Conservation (phyloP, 2,329 filamentous ascomycete genomes). For the Hirsutella minnesotensis region DNA sequence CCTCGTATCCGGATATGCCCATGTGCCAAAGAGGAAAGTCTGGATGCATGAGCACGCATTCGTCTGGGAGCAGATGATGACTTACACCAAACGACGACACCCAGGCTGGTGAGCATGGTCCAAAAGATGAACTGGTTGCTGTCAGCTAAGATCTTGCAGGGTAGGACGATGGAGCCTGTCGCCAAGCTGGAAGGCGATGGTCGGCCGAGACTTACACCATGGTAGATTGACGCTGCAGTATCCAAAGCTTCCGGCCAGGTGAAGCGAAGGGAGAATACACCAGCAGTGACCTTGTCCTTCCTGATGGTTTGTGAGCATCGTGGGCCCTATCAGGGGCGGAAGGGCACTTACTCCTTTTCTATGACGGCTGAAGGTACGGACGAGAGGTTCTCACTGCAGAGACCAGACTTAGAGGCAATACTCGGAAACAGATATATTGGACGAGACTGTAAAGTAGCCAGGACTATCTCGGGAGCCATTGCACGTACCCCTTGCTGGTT, state of each 20-base stretch:
- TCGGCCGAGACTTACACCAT: slow-evolving; percentile 53
- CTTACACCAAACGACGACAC: slow-evolving; percentile 87
- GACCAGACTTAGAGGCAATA: slow-evolving; percentile 28
- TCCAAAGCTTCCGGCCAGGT: slow-evolving; percentile 66
- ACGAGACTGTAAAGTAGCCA: slow-evolving; percentile 20
- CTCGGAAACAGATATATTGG: slow-evolving; percentile 18
- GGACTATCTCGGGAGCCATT: slow-evolving; percentile 79
- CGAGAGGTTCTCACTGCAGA: slow-evolving; percentile 33
- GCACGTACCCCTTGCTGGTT: slow-evolving; percentile 94
- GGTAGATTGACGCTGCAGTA: slow-evolving; percentile 78
- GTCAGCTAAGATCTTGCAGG: slow-evolving; percentile 8
- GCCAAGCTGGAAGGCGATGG: too few relatives aligned
- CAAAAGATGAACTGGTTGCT: slow-evolving; percentile 72
- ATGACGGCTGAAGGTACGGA: slow-evolving; percentile 35
- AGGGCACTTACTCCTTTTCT: slow-evolving; percentile 61
- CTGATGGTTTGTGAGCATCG: slow-evolving; percentile 29
- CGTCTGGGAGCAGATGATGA: slow-evolving; percentile 10
- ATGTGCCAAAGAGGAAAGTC: slow-evolving; percentile 98
- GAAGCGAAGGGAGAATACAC: slow-evolving; percentile 60
- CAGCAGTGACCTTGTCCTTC: slow-evolving; percentile 62
- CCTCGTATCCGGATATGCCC: slow-evolving; percentile 96
- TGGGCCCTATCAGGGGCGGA: neutral
- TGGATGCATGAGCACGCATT: slow-evolving; percentile 20
- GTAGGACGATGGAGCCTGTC: neutral
- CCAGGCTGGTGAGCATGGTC: slow-evolving; percentile 84